A percentile compares a stretch with the other conserved stretches of the same genome.
Conservation (phyloP, 2,329 filamentous ascomycete species). For the Venturiaceae sp. region DNA sequence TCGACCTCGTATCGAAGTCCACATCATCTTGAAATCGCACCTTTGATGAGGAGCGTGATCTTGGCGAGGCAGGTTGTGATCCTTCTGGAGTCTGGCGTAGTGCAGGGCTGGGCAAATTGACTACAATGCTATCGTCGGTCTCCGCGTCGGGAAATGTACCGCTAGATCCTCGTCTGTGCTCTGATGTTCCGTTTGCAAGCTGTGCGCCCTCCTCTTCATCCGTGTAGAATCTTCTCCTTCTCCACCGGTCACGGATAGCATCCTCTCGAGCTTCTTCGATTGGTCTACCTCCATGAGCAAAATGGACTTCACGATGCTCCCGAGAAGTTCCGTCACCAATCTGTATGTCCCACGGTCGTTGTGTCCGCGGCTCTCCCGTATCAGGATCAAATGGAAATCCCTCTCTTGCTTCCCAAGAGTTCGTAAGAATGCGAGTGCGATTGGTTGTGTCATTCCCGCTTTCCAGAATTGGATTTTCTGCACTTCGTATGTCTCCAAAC, state of each 20-base stretch:
- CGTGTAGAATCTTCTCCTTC: slow-evolving; percentile 67
- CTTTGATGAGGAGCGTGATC: slow-evolving; percentile 68
- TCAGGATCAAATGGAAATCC: slow-evolving; percentile 1
- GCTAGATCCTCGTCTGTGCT: not conserved
- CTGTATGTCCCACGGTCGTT: not conserved
- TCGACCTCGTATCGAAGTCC: slow-evolving; percentile 62
- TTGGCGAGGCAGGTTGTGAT: slow-evolving; percentile 28
- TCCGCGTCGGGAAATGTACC: not conserved
- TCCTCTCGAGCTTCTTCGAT: slow-evolving; percentile 15
- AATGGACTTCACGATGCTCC: not conserved
- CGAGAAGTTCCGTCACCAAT: not conserved
- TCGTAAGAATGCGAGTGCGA: not conserved
- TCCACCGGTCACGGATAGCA: slow-evolving; percentile 59
- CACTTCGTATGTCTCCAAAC: slow-evolving; percentile 5
- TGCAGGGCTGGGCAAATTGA: not conserved
- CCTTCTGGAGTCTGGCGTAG: not conserved
- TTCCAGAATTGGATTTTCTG: not conserved
- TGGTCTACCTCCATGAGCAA: not conserved
- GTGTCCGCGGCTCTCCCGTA: not conserved
- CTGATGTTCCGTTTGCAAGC: not conserved
- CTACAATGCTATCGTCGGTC: not conserved
- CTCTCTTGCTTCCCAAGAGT: slow-evolving; percentile 4
- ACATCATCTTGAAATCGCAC: slow-evolving; percentile 66
- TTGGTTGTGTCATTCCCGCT: not conserved
- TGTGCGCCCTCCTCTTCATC: slow-evolving; percentile 69